phyloP scores from a whole-genome alignment of 2,329 filamentous ascomycete genomes.

The Scedosporium dehoogii region DNA sequence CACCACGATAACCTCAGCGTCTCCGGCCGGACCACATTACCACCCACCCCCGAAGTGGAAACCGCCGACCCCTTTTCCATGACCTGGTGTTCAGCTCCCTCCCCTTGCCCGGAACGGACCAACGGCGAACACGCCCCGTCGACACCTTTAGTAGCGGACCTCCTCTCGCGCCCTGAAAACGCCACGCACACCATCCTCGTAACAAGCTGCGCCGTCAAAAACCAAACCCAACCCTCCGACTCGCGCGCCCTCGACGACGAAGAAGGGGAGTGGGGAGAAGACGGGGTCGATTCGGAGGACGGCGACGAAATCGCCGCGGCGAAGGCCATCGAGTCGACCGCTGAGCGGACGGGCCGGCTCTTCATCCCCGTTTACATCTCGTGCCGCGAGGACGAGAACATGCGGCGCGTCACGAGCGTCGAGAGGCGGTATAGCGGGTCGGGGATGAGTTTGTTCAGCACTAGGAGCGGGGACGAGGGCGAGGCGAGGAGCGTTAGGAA shows the following conservation, averaged over 20 bases:
- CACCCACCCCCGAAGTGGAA: slow-evolving; percentile 1
- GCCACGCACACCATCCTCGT: slow-evolving; percentile 5
- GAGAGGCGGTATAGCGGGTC: slow-evolving; percentile 5
- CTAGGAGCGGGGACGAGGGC: neutral
- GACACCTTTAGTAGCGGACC: neutral
- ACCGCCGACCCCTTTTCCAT: slow-evolving; percentile 7
- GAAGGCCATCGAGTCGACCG: slow-evolving; percentile 14
- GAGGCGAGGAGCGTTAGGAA: slow-evolving; percentile 13
- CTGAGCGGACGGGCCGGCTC: slow-evolving; percentile 12
- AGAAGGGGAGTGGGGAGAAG: neutral
- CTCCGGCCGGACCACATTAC: neutral
- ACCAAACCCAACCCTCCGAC: neutral
- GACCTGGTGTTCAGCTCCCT: slow-evolving; percentile 12
- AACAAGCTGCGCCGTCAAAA: slow-evolving; percentile 1
- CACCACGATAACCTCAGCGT: slow-evolving; percentile 14
- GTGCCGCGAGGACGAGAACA: slow-evolving; percentile 18
- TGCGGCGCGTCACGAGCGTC: slow-evolving; percentile 10
- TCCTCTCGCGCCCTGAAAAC: neutral
- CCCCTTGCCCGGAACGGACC: slow-evolving; percentile 15
- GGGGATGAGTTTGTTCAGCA: neutral
- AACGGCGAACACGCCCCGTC: slow-evolving; percentile 9
- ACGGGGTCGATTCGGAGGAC: neutral
- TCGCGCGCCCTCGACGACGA: neutral
- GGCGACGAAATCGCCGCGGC: slow-evolving; percentile 3
- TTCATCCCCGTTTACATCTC: slow-evolving; percentile 19